Percentiles rank a stretch among this genome's conserved stretches.
Conservation (phyloP, 2,329 filamentous ascomycete genomes). For the Talaromyces albobiverticillius region DNA sequence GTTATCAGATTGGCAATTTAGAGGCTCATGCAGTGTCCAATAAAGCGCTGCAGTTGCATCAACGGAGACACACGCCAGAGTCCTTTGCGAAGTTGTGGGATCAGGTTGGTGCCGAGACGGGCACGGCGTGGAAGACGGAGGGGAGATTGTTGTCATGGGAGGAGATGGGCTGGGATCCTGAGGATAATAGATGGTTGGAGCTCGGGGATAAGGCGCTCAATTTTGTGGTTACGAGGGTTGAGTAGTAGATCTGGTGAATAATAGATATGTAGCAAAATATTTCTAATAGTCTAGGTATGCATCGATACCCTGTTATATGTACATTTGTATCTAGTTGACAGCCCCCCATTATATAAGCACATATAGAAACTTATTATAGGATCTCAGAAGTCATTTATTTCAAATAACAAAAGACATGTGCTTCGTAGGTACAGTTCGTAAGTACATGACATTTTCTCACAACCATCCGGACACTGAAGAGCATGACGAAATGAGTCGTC, state of each 20-base stretch:
- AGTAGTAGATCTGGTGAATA: no score
- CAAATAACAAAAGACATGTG: background rate
- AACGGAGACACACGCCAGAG: slow-evolving; percentile 49
- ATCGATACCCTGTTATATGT: no score
- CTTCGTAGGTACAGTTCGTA: background rate
- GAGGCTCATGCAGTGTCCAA: slow-evolving; percentile 14
- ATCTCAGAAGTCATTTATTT: background rate
- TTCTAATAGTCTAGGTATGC: no score
- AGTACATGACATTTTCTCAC: background rate
- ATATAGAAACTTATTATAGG: background rate
- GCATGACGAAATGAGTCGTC: background rate
- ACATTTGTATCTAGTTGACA: no score
- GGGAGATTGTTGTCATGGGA: background rate
- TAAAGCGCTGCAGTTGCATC: slow-evolving; percentile 10
- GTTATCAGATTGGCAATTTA: slow-evolving; percentile 21
- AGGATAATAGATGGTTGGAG: slow-evolving; percentile 6
- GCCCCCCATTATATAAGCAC: no score
- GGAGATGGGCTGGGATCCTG: slow-evolving; percentile 10
- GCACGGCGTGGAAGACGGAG: slow-evolving; percentile 48
- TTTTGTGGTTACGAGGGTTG: slow-evolving; percentile 6
- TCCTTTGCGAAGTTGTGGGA: slow-evolving; percentile 57
- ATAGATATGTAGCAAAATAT: no score
- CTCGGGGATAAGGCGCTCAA: background rate
- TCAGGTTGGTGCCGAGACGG: slow-evolving; percentile 49
- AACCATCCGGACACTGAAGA: background rate